These are phyloP conservation scores for Saccharomycopsis synnaedendra DNA, from an alignment of 805 yeast species.

Conservation along the genomic window DNA sequence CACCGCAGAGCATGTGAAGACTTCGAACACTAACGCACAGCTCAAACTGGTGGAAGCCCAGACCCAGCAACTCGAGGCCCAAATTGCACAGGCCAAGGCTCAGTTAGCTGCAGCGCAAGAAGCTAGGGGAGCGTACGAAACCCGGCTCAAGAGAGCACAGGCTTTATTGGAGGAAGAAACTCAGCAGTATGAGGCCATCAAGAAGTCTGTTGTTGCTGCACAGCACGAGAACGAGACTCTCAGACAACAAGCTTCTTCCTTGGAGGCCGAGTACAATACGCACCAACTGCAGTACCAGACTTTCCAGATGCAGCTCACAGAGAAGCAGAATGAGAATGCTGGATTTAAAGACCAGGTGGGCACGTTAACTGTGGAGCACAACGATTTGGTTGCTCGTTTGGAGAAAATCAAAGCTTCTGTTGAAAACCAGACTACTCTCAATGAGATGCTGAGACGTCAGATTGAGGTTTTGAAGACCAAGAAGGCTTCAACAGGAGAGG, in stretches of 20 bases:
- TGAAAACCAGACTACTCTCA: constrained; percentile 50
- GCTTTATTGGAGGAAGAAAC: constrained; percentile 71
- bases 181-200: constrained; percentile 62
- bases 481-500: constrained; percentile 31
- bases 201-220: constrained; percentile 45
- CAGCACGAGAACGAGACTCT: constrained; percentile 58
- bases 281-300: constrained; percentile 54
- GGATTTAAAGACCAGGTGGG: constrained; percentile 60
- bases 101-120: constrained; percentile 61
- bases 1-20: constrained; percentile 71
- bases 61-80: constrained; percentile 57
- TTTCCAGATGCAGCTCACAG: constrained; percentile 47
- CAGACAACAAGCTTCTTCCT: constrained; percentile 58
- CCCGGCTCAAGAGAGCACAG: constrained; percentile 56
- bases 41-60: constrained; percentile 68
- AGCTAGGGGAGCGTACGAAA: constrained; percentile 60
- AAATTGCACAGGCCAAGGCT: constrained; percentile 62
- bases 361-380: constrained; percentile 52
- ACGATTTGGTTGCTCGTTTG: constrained; percentile 44
- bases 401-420: constrained; percentile 41
- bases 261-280: constrained; percentile 70
- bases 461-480: constrained; percentile 50
- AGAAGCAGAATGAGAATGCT: constrained; percentile 57
- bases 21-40: constrained; percentile 81
- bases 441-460: constrained; percentile 60